Conservation (phyloP, 1,139 yeast genomes). For the Candida anutae region DNA sequence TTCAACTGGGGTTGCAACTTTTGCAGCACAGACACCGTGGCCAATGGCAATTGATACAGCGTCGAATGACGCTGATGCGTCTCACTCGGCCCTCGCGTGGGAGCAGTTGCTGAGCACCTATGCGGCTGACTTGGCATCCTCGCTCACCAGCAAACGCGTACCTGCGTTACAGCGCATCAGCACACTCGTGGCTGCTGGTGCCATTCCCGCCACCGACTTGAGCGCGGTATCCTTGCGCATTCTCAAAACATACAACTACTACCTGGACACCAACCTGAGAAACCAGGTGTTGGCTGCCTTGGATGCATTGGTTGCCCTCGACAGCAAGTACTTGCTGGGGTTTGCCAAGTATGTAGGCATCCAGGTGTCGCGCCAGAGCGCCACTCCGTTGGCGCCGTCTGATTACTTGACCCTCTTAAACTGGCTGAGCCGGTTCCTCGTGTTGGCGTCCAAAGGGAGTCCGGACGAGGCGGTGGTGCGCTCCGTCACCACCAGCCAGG, state of each 20-base stretch:
- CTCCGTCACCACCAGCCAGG: slow-evolving; percentile 12
- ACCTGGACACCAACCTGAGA: slow-evolving; percentile 44
- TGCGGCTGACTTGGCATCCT: slow-evolving; percentile 20
- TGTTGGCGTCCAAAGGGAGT: slow-evolving; percentile 12
- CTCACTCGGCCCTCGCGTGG: slow-evolving; percentile 9
- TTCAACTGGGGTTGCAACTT: no score
- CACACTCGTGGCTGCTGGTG: slow-evolving; percentile 8
- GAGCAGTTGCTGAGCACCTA: slow-evolving; percentile 17
- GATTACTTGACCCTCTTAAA: slow-evolving; percentile 49
- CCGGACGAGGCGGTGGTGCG: slow-evolving; percentile 6
- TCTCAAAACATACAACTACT: slow-evolving; percentile 41
- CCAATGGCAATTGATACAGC: background rate
- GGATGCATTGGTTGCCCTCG: slow-evolving; percentile 20
- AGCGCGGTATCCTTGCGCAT: slow-evolving; percentile 17
- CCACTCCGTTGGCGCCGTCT: slow-evolving; percentile 36
- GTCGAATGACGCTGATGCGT: background rate
- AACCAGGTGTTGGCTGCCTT: slow-evolving; percentile 31
- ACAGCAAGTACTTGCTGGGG: slow-evolving; percentile 23
- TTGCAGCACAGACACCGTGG: no score
- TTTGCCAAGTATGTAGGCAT: slow-evolving; percentile 28
- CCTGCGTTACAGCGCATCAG: slow-evolving; percentile 16
- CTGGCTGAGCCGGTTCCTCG: slow-evolving; percentile 40
- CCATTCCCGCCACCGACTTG: slow-evolving; percentile 15
- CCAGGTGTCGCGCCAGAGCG: slow-evolving; percentile 23
- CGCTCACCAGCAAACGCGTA: slow-evolving; percentile 28